These are phyloP conservation scores for Triangularia verruculosa DNA, from an alignment of 2,329 filamentous ascomycete species.

Conservation along the genomic window DNA sequence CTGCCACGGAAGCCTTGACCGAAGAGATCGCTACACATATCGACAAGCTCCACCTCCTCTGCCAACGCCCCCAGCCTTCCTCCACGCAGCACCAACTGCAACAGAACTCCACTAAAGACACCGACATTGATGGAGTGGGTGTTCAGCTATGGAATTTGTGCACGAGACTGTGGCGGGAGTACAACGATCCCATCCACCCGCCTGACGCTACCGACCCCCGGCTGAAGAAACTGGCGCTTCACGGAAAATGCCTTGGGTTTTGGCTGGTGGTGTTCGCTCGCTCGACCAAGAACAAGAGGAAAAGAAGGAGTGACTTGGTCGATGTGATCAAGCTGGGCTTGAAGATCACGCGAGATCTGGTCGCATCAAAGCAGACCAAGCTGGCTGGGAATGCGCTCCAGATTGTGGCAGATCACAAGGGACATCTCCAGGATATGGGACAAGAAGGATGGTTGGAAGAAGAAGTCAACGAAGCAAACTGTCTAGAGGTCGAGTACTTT, in stretches of 20 bases:
- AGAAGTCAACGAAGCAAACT: conserved; percentile 32
- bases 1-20: conserved; percentile 35
- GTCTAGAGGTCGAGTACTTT: conserved; percentile 60
- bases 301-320: conserved; percentile 32
- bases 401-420: conserved; percentile 58
- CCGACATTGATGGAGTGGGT: conserved; percentile 54
- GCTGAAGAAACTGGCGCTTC: conserved; percentile 35
- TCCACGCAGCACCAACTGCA: neutral
- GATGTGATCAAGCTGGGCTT: conserved; percentile 65
- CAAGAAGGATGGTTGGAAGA: conserved; percentile 31
- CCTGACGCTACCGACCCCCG: conserved; percentile 18
- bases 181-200: conserved; percentile 21
- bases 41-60: conserved; percentile 29
- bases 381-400: conserved; percentile 61
- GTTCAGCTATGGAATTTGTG: conserved; percentile 66
- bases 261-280: conserved; percentile 60
- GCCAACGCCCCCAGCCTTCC: conserved; percentile 30
- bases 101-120: conserved; percentile 28
- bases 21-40: conserved; percentile 42
- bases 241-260: conserved; percentile 58
- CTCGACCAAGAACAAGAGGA: conserved; percentile 17
- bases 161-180: conserved; percentile 47
- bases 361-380: conserved; percentile 53
- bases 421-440: conserved; percentile 35
- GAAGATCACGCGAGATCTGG: conserved; percentile 52